phyloP scores from a whole-genome alignment of 225 moss, liverwort and hornwort genomes.

The Straminergon stramineum region DNA sequence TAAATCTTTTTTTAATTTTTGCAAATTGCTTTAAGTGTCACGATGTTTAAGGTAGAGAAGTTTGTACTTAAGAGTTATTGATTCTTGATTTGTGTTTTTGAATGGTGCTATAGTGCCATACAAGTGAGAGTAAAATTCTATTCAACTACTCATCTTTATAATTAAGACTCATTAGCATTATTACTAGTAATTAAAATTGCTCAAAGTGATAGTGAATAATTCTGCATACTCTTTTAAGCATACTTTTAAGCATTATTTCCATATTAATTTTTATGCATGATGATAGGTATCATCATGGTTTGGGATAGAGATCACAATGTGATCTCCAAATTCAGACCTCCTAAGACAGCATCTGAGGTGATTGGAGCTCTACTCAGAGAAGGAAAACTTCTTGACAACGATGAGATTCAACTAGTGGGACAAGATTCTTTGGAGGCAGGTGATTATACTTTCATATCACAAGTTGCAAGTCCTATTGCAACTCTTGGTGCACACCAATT shows the following conservation, averaged over 20 bases:
- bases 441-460: not conserved
- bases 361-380: not conserved
- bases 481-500: not conserved
- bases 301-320: not conserved
- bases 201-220: not conserved
- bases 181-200: not conserved
- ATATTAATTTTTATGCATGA: not conserved
- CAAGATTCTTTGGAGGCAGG: not conserved
- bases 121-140: not conserved
- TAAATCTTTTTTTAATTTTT: not conserved
- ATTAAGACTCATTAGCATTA: too few species aligned
- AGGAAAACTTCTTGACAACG: not conserved
- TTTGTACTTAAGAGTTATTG: not conserved
- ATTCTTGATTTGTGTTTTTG: not conserved
- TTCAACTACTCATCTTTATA: not conserved
- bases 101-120: not conserved
- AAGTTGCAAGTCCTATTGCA: not conserved
- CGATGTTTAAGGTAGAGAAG: not conserved
- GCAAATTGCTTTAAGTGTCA: not conserved
- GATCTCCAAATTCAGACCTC: not conserved
- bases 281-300: not conserved
- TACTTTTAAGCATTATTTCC: not conserved
- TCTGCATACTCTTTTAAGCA: not conserved
- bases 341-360: not conserved
- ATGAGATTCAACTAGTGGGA: not conserved